Evolutionary conservation across 176 grass and related monocot species (phyloP).

Genomic region (Elaeis guineensis): DNA sequence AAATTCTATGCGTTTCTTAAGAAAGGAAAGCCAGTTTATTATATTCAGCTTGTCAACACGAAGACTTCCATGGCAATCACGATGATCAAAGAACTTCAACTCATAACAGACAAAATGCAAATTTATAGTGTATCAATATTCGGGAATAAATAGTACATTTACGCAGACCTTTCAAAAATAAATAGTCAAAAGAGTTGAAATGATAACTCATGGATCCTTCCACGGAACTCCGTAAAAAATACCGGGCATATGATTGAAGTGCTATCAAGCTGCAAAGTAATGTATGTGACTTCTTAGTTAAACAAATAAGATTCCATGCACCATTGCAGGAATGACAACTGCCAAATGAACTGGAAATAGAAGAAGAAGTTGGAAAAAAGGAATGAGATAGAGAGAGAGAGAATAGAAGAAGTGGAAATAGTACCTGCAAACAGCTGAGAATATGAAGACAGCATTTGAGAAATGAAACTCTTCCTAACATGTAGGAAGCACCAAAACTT

Average conservation of each 20-base stretch:
- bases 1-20: too few species aligned
- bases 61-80: too few species aligned
- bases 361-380: background rate
- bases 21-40: too few species aligned
- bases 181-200: background rate
- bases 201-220: slow-evolving; percentile 59
- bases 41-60: too few species aligned
- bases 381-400: too few species aligned
- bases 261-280: slow-evolving; percentile 42
- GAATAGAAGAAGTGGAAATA: background rate
- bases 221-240: slow-evolving; percentile 64
- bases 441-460: slow-evolving; percentile 25
- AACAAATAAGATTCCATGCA: background rate
- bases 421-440: slow-evolving; percentile 64
- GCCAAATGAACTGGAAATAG: background rate
- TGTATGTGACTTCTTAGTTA: slow-evolving; percentile 13
- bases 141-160: too few species aligned
- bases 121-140: too few species aligned
- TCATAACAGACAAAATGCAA: too few species aligned
- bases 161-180: background rate
- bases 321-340: too few species aligned
- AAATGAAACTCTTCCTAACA: slow-evolving; percentile 11
- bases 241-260: slow-evolving; percentile 55
- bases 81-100: too few species aligned
- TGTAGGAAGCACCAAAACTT: slow-evolving; percentile 1